Conservation (phyloP, 2,329 filamentous ascomycete species). For the Biscogniauxia sp. region DNA sequence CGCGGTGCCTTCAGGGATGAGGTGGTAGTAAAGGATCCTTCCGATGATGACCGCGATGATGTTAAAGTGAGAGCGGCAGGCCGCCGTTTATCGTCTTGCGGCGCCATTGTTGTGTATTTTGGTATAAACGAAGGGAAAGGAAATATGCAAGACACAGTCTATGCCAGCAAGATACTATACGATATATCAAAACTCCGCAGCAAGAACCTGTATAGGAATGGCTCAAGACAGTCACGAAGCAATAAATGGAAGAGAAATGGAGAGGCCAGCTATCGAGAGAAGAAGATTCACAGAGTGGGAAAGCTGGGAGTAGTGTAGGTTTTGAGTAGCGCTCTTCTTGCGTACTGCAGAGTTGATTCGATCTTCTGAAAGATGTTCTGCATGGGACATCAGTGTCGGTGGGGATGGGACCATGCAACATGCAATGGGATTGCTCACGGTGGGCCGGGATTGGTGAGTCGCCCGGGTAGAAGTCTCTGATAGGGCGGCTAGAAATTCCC, state of each 20-base stretch:
- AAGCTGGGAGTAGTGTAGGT: slow-evolving; percentile 44
- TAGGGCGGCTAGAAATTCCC: slow-evolving; percentile 39
- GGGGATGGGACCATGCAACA: slow-evolving; percentile 34
- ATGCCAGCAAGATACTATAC: slow-evolving; percentile 23
- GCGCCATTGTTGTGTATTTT: slow-evolving; percentile 31
- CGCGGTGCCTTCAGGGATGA: slow-evolving; percentile 65
- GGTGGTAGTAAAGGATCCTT: slow-evolving; percentile 50
- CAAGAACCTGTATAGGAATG: slow-evolving; percentile 24
- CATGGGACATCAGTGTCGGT: slow-evolving; percentile 40
- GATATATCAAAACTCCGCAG: slow-evolving; percentile 27
- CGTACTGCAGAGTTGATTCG: slow-evolving; percentile 34
- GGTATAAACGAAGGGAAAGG: slow-evolving; percentile 33
- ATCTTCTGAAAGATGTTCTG: slow-evolving; percentile 31
- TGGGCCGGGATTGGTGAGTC: slow-evolving; percentile 38
- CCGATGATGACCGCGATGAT: slow-evolving; percentile 47
- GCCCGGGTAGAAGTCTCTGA: slow-evolving; percentile 37
- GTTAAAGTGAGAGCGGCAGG: slow-evolving; percentile 55
- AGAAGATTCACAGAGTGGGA: slow-evolving; percentile 36
- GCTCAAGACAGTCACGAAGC: slow-evolving; percentile 36
- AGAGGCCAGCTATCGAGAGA: slow-evolving; percentile 58
- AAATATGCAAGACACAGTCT: slow-evolving; percentile 37
- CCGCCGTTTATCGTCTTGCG: slow-evolving; percentile 53
- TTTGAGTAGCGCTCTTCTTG: slow-evolving; percentile 49
- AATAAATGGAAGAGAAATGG: slow-evolving; percentile 37
- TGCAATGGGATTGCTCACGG: slow-evolving; percentile 41